Base-by-base conservation (phyloP, 176 grass and related monocot species). In the Cocos nucifera region DNA sequence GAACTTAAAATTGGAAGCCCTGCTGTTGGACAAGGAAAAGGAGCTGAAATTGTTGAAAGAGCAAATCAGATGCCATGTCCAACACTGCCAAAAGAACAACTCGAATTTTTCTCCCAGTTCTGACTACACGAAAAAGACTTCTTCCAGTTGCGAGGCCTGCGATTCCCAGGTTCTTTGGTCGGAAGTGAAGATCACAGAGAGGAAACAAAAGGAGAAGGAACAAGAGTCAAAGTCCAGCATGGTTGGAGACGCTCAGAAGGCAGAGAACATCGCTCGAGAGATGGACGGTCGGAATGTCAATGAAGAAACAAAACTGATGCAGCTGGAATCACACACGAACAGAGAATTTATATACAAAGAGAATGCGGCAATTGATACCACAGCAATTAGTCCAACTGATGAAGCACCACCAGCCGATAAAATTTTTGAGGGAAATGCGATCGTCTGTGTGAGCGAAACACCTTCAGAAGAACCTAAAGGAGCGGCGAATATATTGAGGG, bases 21-120 rank as follows among this genome's bases (percentile, higher is more conserved):
- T 87, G 30, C 17, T 90, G 22, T 16, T 78, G 19, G 74, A 74
- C 10, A 81, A 79, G 73, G 81, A 76, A 12, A 66, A 62, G 15
- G 74, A 89, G 67, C 67, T 64, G 44, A 69, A 17, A 19, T 76
- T 72, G 15, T 66, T 84, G 20, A 79, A 74, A 49, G 76, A 89
- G 51, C 59, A 73, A 44, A 70, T 95, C 19, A 30, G 28, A 26
- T 57, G 67, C 58, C 39, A 63, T 17, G 17, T 69, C 19, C 67
- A 73, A 15, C 58, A 56, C 2, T 23, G 16, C 49, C 59, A 56
- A 21, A 28, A 54, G 17, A 58, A 48, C 7, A 59, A 53, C 2
- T 1, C 14, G 5, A 17, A 7, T 19, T 25, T 6, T 53, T 39
- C 17, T 27, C 53, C 15, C 10, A 3, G 35, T 44, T 44, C 9